Evolutionary conservation across 129 eudicot genomes (phyloP).

Genomic region (Flaveria brownii): DNA sequence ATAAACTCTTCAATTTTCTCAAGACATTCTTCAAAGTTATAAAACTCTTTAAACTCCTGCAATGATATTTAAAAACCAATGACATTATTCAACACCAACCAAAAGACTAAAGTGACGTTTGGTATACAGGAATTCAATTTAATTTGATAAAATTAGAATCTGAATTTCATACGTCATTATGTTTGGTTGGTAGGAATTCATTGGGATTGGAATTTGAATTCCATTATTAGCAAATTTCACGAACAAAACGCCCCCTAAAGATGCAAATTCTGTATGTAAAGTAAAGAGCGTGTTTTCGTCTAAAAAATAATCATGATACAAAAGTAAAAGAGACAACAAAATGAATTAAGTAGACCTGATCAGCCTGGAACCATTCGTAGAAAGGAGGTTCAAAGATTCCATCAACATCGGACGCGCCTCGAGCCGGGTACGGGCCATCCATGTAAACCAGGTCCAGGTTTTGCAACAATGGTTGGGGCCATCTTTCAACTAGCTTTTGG

Average conservation of each 20-base stretch:
- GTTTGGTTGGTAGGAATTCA: no score
- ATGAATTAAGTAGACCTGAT: conserved; percentile 34
- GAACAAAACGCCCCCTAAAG: no score
- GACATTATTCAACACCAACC: neutral
- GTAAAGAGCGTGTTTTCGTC: no score
- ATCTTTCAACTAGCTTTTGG: conserved; percentile 22
- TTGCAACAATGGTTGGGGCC: conserved; percentile 42
- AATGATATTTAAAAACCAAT: neutral
- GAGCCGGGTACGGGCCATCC: conserved; percentile 48
- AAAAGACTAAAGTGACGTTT: no score
- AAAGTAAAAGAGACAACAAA: neutral
- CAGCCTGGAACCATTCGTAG: conserved; percentile 52
- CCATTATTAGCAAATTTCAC: no score
- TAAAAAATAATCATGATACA: no score
- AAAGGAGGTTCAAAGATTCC: conserved; percentile 46
- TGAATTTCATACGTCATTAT: no score
- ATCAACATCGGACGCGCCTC: conserved; percentile 34
- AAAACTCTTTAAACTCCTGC: conserved; percentile 37
- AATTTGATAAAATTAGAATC: no score
- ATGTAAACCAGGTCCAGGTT: conserved; percentile 45
- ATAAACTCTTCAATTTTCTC: conserved; percentile 38
- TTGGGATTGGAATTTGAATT: no score
- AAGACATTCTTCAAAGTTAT: conserved; percentile 48
- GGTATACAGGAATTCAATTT: no score
- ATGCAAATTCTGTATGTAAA: no score